Evolutionary conservation across 768 basidiomycete genomes (phyloP).

Genomic region (Leccinum rimulosum): DNA sequence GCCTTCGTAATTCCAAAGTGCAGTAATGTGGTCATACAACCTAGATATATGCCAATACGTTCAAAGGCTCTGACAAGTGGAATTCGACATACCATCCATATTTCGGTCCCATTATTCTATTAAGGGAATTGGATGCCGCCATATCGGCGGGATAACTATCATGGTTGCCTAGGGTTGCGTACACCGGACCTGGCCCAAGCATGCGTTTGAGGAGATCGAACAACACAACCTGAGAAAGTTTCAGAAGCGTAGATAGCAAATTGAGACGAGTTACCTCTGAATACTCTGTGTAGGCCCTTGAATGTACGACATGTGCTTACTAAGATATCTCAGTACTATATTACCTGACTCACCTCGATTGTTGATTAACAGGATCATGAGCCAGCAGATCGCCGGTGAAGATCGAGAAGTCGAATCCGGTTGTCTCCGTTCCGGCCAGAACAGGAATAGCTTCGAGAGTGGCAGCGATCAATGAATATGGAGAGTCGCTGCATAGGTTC

Average conservation of each 20-base stretch:
- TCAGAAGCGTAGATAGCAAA: conserved; percentile 6
- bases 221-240: conserved; percentile 47
- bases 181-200: conserved; percentile 68
- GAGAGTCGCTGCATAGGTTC: conserved; percentile 49
- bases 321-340: background rate
- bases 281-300: conserved; percentile 58
- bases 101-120: conserved; percentile 52
- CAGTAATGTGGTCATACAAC: conserved; percentile 76
- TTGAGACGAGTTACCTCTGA: conserved; percentile 46
- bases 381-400: conserved; percentile 76
- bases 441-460: conserved; percentile 66
- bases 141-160: conserved; percentile 61
- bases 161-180: conserved; percentile 75
- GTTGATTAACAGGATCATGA: conserved; percentile 65
- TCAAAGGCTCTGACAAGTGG: background rate
- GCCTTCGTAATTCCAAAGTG: conserved; percentile 65
- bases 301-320: background rate
- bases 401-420: conserved; percentile 62
- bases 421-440: conserved; percentile 56
- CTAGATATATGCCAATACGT: conserved; percentile 31
- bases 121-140: conserved; percentile 59
- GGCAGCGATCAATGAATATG: conserved; percentile 56
- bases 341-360: conserved; percentile 47
- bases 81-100: conserved; percentile 54
- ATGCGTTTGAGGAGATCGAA: conserved; percentile 64